These are phyloP conservation scores for Eremomyces bilateralis DNA, from an alignment of 495 filamentous ascomycete genomes.

Conservation along the genomic window DNA sequence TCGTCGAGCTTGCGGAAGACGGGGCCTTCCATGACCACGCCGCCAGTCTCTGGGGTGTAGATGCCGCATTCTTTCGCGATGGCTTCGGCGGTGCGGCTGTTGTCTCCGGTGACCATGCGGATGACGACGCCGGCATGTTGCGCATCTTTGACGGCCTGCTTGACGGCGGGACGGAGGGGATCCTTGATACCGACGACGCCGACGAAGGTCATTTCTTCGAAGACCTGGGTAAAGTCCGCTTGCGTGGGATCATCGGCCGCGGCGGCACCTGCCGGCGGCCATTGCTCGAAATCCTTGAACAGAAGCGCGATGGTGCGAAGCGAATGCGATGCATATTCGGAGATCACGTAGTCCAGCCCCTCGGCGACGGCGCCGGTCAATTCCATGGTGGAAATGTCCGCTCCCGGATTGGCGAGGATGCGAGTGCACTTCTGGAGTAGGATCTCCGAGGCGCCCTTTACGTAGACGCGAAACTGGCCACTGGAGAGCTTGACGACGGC, in stretches of 20 bases:
- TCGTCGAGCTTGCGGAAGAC: slow-evolving; percentile 59
- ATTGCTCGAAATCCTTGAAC: slow-evolving; percentile 7
- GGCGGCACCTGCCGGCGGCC: slow-evolving; percentile 5
- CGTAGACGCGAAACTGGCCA: slow-evolving; percentile 6
- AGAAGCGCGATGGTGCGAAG: slow-evolving; percentile 9
- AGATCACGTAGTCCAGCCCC: slow-evolving; percentile 3
- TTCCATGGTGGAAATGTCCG: not conserved
- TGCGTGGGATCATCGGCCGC: not conserved
- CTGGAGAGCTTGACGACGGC: slow-evolving; percentile 5
- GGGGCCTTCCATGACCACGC: slow-evolving; percentile 64
- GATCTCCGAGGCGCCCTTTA: slow-evolving; percentile 9
- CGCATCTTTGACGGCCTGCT: slow-evolving; percentile 50
- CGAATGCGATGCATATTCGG: slow-evolving; percentile 6
- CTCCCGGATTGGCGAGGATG: not conserved
- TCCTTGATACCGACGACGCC: slow-evolving; percentile 77
- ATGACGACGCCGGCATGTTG: slow-evolving; percentile 61
- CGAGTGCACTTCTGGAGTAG: slow-evolving; percentile 1
- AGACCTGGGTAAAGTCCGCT: too few species aligned
- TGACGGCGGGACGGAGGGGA: slow-evolving; percentile 61
- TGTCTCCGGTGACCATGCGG: slow-evolving; percentile 85
- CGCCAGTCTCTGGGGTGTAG: slow-evolving; percentile 33
- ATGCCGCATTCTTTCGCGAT: slow-evolving; percentile 76
- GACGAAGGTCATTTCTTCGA: slow-evolving; percentile 42
- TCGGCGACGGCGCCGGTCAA: slow-evolving; percentile 2
- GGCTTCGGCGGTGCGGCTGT: slow-evolving; percentile 56